Evolutionary conservation across 345 rosid genomes (phyloP).

Genomic region (Physaria fendleri): DNA sequence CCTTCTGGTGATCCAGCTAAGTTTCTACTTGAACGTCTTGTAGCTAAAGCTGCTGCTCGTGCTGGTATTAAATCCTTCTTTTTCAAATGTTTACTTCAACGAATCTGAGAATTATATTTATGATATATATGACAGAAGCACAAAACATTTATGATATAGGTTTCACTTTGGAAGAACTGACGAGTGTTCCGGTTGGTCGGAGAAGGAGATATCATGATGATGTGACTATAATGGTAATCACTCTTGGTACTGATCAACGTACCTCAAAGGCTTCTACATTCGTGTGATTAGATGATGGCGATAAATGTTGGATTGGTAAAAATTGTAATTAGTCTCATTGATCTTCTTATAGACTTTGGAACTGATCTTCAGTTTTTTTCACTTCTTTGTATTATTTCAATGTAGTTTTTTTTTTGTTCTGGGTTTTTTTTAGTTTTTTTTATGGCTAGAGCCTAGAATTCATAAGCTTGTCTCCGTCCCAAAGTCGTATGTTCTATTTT

Average conservation of each 20-base stretch:
- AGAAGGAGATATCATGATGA: conserved; percentile 95
- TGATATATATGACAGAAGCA: not conserved
- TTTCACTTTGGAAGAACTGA: conserved; percentile 78
- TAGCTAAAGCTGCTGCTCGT: conserved; percentile 71
- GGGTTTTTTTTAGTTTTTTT: not conserved
- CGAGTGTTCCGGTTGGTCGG: conserved; percentile 90
- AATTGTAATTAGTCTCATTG: conserved; percentile 20
- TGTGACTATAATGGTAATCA: conserved; percentile 78
- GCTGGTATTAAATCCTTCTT: conserved; percentile 63
- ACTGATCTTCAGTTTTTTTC: not conserved
- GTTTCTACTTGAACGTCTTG: conserved; percentile 72
- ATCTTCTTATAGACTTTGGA: not conserved
- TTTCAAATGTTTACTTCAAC: not conserved
- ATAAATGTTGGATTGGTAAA: conserved; percentile 13
- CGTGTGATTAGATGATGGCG: conserved; percentile 22
- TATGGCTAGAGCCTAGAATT: not conserved
- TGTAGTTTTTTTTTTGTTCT: not conserved
- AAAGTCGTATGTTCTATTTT: not conserved
- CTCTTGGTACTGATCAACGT: conserved; percentile 77
- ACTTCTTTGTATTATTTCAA: not conserved
- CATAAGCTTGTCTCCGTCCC: not conserved
- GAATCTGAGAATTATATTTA: not conserved
- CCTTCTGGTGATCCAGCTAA: conserved; percentile 92
- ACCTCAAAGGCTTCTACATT: conserved; percentile 82
- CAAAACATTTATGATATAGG: conserved; percentile 39